These are phyloP conservation scores for Phytophthora crassamura DNA, from an alignment of 352 stramenopile genomes.

Conservation along the genomic window DNA sequence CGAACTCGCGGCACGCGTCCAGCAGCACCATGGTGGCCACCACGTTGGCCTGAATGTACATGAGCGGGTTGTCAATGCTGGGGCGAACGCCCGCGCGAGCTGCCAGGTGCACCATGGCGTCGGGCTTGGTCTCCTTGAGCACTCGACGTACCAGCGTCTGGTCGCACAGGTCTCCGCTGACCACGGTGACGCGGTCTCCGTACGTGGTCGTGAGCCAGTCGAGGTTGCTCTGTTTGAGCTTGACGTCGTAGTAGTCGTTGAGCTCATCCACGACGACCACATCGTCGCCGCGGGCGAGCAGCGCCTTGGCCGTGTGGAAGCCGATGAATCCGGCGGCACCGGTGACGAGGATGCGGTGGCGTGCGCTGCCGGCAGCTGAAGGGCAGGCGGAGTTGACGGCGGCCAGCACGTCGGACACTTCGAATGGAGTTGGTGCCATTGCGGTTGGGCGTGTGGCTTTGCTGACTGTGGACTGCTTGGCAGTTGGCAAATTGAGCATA, in stretches of 20 bases:
- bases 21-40: conserved; percentile 94
- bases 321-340: conserved; percentile 97
- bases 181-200: conserved; percentile 71
- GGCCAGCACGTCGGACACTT: conserved; percentile 17
- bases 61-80: conserved; percentile 97
- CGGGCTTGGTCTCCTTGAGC: conserved; percentile 87
- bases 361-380: neutral
- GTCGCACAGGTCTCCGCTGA: conserved; percentile 96
- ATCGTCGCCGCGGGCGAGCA: conserved; percentile 88
- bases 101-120: conserved; percentile 95
- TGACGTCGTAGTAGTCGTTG: conserved; percentile 99
- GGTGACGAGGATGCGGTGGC: conserved; percentile 80
- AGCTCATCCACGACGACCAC: conserved; percentile 98
- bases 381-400: conserved; percentile 13
- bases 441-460: neutral
- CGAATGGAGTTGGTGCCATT: conserved; percentile 32
- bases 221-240: conserved; percentile 97
- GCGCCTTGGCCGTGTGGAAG: conserved; percentile 93
- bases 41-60: conserved; percentile 99
- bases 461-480: conserved; percentile 6
- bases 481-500: conserved; percentile 4
- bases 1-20: conserved; percentile 90
- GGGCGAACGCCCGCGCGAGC: conserved; percentile 96
- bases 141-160: conserved; percentile 88
- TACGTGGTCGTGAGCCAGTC: conserved; percentile 73